These are phyloP conservation scores for Suhomyces sp. DNA, from an alignment of 805 yeast genomes.

Conservation along the genomic window DNA sequence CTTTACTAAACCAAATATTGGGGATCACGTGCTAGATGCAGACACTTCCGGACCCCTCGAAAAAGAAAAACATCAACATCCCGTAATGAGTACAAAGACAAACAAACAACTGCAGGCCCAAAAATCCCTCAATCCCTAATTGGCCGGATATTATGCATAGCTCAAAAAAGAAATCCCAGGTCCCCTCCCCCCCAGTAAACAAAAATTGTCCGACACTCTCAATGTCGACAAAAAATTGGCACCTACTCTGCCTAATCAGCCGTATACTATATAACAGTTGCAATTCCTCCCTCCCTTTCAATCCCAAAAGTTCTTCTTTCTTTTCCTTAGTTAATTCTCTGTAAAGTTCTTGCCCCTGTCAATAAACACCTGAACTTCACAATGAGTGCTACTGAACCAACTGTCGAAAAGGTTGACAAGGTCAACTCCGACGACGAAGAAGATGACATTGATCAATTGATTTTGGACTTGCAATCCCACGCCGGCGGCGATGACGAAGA, in stretches of 20 bases:
- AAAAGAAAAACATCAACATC: neutral
- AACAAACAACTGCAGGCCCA: neutral
- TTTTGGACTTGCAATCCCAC: conserved; percentile 75
- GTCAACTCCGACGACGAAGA: conserved; percentile 54
- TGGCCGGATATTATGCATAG: neutral
- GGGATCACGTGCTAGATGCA: too few relatives aligned
- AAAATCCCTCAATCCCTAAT: conserved; percentile 3
- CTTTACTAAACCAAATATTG: too few relatives aligned
- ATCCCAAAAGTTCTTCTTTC: neutral
- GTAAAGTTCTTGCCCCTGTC: too few relatives aligned
- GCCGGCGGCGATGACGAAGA: conserved; percentile 24
- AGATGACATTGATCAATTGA: conserved; percentile 61
- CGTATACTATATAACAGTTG: conserved; percentile 6
- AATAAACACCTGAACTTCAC: too few relatives aligned
- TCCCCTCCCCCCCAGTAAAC: too few relatives aligned
- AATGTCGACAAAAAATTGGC: neutral
- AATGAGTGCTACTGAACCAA: conserved; percentile 49
- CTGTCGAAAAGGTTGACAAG: conserved; percentile 52
- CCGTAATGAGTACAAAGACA: neutral
- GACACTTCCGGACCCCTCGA: too few relatives aligned
- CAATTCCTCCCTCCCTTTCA: conserved; percentile 2
- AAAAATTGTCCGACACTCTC: too few relatives aligned
- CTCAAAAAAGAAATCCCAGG: conserved; percentile 2
- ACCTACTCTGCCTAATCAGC: conserved; percentile 1
- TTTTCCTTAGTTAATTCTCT: too few relatives aligned